Evolutionary conservation across 768 basidiomycete species (phyloP).

Genomic region (Boletus rubropictus): DNA sequence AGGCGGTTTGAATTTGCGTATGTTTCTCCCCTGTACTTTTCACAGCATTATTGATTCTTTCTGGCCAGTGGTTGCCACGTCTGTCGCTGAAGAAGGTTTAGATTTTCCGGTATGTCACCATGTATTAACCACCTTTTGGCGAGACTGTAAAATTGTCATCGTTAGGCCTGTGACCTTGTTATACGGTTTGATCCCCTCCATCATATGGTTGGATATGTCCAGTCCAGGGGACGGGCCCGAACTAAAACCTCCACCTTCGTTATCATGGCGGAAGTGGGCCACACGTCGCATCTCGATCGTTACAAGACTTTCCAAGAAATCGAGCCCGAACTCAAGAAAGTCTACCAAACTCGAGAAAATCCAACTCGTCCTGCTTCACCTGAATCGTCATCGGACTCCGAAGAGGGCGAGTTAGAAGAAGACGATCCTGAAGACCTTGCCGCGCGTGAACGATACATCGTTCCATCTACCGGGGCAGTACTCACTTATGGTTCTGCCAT

Average conservation of each 20-base stretch:
- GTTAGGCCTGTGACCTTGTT: conserved; percentile 79
- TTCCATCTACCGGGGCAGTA: conserved; percentile 67
- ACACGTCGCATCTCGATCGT: conserved; percentile 46
- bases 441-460: conserved; percentile 67
- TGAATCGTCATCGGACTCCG: conserved; percentile 22
- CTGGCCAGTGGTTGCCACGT: conserved; percentile 65
- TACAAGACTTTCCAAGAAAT: conserved; percentile 54
- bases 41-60: not conserved
- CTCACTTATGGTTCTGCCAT: conserved; percentile 77
- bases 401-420: conserved; percentile 36
- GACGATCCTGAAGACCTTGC: conserved; percentile 54
- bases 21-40: conserved; percentile 23
- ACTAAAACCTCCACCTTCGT: conserved; percentile 72
- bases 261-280: conserved; percentile 69
- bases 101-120: conserved; percentile 66
- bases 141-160: conserved; percentile 1
- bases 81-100: conserved; percentile 88
- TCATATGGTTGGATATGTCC: conserved; percentile 83
- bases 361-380: conserved; percentile 28
- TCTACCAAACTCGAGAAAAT: conserved; percentile 51
- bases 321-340: conserved; percentile 59
- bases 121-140: not conserved
- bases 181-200: conserved; percentile 79
- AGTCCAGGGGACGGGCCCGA: conserved; percentile 83
- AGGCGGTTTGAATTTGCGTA: conserved; percentile 62